Evolutionary conservation across 139 green algal species (phyloP).

Genomic region (Gonium pectorale): DNA sequence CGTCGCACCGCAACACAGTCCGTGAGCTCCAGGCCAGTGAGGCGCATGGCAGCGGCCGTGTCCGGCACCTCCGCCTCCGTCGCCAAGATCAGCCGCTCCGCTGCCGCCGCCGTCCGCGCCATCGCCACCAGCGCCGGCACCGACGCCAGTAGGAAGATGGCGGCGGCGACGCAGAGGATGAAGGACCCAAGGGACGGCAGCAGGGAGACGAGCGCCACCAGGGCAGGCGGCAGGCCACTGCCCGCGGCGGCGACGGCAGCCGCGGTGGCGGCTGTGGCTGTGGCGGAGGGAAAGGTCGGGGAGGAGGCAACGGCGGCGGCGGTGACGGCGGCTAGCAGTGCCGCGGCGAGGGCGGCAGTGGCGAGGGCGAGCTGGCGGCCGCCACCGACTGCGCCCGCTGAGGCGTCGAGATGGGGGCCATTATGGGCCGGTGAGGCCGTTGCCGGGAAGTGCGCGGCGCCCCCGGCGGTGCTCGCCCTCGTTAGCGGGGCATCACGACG

Average conservation of each 20-base stretch:
- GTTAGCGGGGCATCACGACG: not conserved
- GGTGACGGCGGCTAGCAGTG: not conserved
- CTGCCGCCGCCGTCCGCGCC: not conserved
- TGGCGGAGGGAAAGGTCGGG: not conserved
- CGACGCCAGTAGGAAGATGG: conserved; percentile 14
- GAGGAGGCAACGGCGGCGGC: not conserved
- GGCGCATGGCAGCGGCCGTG: conserved; percentile 19
- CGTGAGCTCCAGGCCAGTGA: conserved; percentile 36
- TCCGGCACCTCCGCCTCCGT: conserved; percentile 38
- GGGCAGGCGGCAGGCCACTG: not conserved
- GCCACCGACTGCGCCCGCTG: too few relatives aligned
- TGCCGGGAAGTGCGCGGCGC: not conserved
- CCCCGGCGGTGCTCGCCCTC: too few relatives aligned
- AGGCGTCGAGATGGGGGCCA: too few relatives aligned
- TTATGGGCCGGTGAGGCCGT: not conserved
- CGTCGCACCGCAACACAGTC: conserved; percentile 36
- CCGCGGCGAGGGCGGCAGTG: not conserved
- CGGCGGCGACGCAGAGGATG: not conserved
- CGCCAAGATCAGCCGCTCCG: conserved; percentile 14
- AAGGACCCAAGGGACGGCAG: conserved; percentile 7
- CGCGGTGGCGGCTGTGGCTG: not conserved
- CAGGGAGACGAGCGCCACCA: not conserved
- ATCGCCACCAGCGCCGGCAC: conserved; percentile 24
- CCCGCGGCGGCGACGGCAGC: not conserved
- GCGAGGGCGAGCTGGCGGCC: not conserved